Percentiles rank a stretch among this genome's conserved stretches.
Conservation (phyloP, 2,329 filamentous ascomycete genomes). For the Neopestalotiopsis clavispora region DNA sequence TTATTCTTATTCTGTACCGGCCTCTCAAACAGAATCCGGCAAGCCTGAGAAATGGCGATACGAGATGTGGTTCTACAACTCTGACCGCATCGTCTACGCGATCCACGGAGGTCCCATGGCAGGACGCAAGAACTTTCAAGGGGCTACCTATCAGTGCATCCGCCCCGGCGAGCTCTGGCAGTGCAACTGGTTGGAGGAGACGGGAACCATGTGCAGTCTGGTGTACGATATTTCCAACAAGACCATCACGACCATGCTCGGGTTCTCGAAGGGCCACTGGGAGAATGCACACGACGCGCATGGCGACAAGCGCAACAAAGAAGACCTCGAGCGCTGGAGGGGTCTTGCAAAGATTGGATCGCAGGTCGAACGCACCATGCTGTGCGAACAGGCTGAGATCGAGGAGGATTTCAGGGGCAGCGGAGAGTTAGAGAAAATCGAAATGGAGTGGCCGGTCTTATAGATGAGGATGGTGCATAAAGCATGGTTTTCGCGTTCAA, state of each 20-base stretch:
- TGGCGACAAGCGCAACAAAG: conserved; percentile 58
- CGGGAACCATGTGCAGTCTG: conserved; percentile 58
- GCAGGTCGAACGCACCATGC: conserved; percentile 54
- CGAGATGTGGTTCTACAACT: conserved; percentile 65
- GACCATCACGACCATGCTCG: conserved; percentile 56
- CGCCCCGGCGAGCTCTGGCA: conserved; percentile 64
- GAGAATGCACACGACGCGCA: conserved; percentile 53
- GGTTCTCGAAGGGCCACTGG: conserved; percentile 62
- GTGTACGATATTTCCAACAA: conserved; percentile 58
- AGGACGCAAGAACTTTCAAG: conserved; percentile 57
- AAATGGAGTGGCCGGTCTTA: conserved; percentile 40
- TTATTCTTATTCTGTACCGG: conserved; percentile 21
- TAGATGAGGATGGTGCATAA: conserved; percentile 20
- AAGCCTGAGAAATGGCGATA: conserved; percentile 52
- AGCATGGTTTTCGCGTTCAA: neutral
- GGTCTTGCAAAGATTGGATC: conserved; percentile 51
- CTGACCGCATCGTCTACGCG: conserved; percentile 58
- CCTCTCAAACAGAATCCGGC: conserved; percentile 19
- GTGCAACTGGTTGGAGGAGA: conserved; percentile 65
- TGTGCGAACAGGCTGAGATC: conserved; percentile 59
- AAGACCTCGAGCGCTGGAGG: conserved; percentile 58
- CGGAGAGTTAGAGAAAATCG: conserved; percentile 52
- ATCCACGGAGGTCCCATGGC: conserved; percentile 67
- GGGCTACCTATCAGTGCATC: conserved; percentile 61
- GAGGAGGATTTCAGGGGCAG: conserved; percentile 54